Evolutionary conservation across 1,284 basidiomycete species (phyloP), one percentile per base, ranked within the genome.

Genomic region (Malassezia vespertilionis): DNA sequence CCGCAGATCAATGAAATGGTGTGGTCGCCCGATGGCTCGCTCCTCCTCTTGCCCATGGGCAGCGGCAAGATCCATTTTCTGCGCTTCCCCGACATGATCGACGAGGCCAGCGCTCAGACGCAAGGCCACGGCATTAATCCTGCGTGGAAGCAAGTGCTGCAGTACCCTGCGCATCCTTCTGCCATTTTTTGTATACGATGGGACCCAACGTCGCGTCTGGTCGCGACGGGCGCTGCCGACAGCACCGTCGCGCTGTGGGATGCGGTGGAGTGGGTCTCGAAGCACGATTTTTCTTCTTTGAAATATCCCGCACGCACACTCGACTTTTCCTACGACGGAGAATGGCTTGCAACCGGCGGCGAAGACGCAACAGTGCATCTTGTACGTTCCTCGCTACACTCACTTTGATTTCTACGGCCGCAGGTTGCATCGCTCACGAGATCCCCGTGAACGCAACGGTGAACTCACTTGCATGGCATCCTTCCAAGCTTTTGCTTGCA

Each of bases 251-350:
- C 33, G 2, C 33, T 63, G 0, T 65, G 63, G 63, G 42, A 61
- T 18, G 24, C 50, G 0, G 30, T 23, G 7, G 56, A 63, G n/a
- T 61, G 56, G 53, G 48, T 41, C 22, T 43, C 36, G 0, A 22
- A 44, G 7, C 57, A 53, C 11, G 57, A 64, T 49, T 34, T 57
- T 17, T 53, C 56, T 15, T 34, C 33, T 8, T 49, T 60, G 8
- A 28, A 48, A 2, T 58, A 53, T 32, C 61, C 63, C 0, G 49
- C 61, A 1, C 46, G 65, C 12, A 46, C 55, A 6, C 58, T 69
- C 15, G 52, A 52, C 2, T 69, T 69, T 36, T 62, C 59, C 9
- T 56, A 53, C 40, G 65, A 69, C 17, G 64, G 65, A 2, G 65
- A 69, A 33, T 52, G 66, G 20, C 35, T 69, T 0, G 64, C 65